phyloP scores from a whole-genome alignment of 2,329 filamentous ascomycete genomes.

The Lasiodiplodia hormozganensis region DNA sequence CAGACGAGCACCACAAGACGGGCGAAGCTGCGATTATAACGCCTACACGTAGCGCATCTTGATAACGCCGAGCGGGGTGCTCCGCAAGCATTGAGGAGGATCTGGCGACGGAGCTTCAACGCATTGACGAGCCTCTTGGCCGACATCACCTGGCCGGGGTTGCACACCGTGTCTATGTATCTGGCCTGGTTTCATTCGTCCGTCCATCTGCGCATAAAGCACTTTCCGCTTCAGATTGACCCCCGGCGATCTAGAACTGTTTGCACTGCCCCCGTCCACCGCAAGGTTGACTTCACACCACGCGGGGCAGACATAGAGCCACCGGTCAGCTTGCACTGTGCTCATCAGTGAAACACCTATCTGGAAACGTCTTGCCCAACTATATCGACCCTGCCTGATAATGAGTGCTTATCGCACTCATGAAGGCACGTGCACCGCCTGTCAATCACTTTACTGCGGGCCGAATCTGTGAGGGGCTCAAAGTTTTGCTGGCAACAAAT shows the following conservation, averaged over 20 bases:
- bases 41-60: background rate
- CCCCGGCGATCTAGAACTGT: constrained; percentile 19
- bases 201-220: constrained; percentile 4
- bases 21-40: background rate
- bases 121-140: constrained; percentile 22
- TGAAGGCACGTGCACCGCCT: too few species aligned
- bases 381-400: background rate
- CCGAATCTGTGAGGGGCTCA: too few species aligned
- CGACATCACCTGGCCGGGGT: constrained; percentile 15
- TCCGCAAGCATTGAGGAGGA: constrained; percentile 6
- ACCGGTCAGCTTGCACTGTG: constrained; percentile 1
- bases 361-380: background rate
- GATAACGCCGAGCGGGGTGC: constrained; percentile 1
- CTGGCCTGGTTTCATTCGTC: constrained; percentile 3
- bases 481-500: too few species aligned
- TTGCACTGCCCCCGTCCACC: constrained; percentile 22
- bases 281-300: constrained; percentile 22
- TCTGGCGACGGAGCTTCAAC: constrained; percentile 2
- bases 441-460: too few species aligned
- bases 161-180: background rate
- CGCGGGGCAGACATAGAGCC: background rate
- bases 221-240: constrained; percentile 15
- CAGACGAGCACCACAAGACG: too few species aligned
- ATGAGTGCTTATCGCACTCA: background rate
- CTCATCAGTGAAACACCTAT: background rate